A percentile compares a stretch with the other conserved stretches of the same genome.
phyloP scores from a whole-genome alignment of 139 green algal genomes.

The Chlamydomonas urium region DNA sequence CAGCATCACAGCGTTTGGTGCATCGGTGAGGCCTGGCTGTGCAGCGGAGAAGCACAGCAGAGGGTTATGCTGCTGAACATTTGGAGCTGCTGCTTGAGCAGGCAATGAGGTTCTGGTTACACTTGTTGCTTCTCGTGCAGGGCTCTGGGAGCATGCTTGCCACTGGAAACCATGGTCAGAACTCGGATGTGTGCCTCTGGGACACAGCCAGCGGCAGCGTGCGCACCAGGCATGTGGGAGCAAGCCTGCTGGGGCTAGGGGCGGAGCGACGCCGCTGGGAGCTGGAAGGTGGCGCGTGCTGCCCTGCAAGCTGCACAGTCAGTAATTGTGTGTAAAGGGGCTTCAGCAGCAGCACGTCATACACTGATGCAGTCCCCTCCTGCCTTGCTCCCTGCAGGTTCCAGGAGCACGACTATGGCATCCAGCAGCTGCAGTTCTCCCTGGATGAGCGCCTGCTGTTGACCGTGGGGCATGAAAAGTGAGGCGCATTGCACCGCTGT shows the following conservation, averaged over 20 bases:
- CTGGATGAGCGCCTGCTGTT: conserved; percentile 44
- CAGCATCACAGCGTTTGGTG: conserved; percentile 7
- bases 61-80: neutral
- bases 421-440: conserved; percentile 37
- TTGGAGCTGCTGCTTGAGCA: neutral
- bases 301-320: neutral
- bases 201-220: conserved; percentile 16
- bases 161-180: conserved; percentile 30
- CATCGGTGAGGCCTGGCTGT: neutral
- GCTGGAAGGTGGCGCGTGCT: too few relatives aligned
- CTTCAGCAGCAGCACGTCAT: neutral
- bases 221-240: neutral
- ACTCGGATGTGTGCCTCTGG: conserved; percentile 52
- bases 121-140: conserved; percentile 8
- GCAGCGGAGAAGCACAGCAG: neutral
- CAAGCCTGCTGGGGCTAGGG: too few relatives aligned
- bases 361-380: neutral
- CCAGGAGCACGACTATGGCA: conserved; percentile 50
- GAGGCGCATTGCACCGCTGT: too few relatives aligned
- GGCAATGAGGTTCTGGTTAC: neutral
- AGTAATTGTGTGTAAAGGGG: neutral
- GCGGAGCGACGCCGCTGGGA: too few relatives aligned
- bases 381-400: conserved; percentile 28
- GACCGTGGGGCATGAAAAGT: conserved; percentile 23
- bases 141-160: conserved; percentile 32